Conservation (phyloP, 2,329 filamentous ascomycete genomes). For the Sporothrix luriei region DNA sequence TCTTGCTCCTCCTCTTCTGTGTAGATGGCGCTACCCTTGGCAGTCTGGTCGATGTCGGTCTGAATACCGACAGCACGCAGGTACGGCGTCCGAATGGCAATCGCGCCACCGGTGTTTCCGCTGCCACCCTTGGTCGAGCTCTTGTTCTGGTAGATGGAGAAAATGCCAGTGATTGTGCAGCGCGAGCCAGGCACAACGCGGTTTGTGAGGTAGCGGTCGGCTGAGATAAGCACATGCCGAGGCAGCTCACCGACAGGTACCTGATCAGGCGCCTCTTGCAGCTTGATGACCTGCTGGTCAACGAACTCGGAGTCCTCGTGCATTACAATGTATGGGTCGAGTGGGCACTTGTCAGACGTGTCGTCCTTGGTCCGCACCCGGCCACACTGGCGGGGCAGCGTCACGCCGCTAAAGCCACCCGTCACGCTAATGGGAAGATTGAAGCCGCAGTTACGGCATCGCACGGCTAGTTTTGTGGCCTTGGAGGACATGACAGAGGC, state of each 20-base stretch:
- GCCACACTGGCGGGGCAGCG: conserved; percentile 77
- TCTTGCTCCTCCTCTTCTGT: conserved; percentile 97
- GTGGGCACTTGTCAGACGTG: conserved; percentile 74
- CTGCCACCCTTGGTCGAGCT: conserved; percentile 65
- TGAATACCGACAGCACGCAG: conserved; percentile 90
- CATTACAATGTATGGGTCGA: conserved; percentile 94
- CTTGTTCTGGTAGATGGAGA: conserved; percentile 96
- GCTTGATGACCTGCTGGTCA: conserved; percentile 96
- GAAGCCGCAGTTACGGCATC: conserved; percentile 84
- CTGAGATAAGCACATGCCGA: conserved; percentile 90
- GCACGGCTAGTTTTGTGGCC: conserved; percentile 80
- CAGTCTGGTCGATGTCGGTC: conserved; percentile 84
- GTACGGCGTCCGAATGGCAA: conserved; percentile 94
- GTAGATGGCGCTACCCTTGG: conserved; percentile 81
- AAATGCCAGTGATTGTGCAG: conserved; percentile 95
- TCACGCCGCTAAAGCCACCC: conserved; percentile 85
- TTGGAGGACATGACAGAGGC: conserved; percentile 97
- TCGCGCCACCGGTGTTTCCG: conserved; percentile 71
- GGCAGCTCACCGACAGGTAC: conserved; percentile 96
- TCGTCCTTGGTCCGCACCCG: conserved; percentile 65
- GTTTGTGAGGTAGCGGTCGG: conserved; percentile 95
- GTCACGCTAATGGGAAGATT: conserved; percentile 70
- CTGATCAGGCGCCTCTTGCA: conserved; percentile 96
- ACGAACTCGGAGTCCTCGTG: conserved; percentile 95
- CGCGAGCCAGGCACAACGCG: conserved; percentile 91